These are phyloP conservation scores for Scopulariopsis brevicaulis DNA, from an alignment of 2,329 filamentous ascomycete species.

Conservation along the genomic window DNA sequence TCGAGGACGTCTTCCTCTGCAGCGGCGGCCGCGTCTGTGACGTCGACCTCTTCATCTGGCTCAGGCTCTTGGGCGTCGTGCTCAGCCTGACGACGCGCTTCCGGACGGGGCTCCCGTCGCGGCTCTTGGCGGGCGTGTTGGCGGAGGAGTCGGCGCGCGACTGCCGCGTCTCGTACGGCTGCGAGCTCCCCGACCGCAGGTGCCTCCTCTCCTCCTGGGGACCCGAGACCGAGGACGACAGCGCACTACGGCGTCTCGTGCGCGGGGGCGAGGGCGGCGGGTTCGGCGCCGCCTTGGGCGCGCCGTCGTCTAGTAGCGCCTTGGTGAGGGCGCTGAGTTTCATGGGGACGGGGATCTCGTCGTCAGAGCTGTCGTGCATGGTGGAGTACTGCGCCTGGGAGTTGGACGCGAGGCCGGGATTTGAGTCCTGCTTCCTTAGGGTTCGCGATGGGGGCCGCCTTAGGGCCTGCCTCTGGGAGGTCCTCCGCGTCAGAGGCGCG, in stretches of 20 bases:
- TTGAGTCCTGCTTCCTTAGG: conserved; percentile 32
- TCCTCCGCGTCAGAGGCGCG: conserved; percentile 34
- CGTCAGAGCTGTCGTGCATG: conserved; percentile 84
- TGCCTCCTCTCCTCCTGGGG: conserved; percentile 28
- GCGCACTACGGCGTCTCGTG: conserved; percentile 37
- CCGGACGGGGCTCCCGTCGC: conserved; percentile 39
- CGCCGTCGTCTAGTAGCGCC: conserved; percentile 61
- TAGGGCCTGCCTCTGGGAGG: conserved; percentile 40
- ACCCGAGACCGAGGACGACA: conserved; percentile 22
- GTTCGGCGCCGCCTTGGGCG: conserved; percentile 23
- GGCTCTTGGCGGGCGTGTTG: conserved; percentile 31
- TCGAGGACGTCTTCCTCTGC: conserved; percentile 18
- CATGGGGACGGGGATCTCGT: conserved; percentile 84
- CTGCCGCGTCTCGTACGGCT: conserved; percentile 15
- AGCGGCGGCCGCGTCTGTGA: conserved; percentile 28
- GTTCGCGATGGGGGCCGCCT: conserved; percentile 36
- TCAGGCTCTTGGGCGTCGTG: conserved; percentile 32
- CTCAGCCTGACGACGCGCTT: conserved; percentile 48
- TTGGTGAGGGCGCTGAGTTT: conserved; percentile 90
- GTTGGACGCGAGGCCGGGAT: conserved; percentile 19
- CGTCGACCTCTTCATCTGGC: conserved; percentile 34
- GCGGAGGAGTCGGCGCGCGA: not conserved
- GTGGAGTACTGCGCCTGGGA: conserved; percentile 32
- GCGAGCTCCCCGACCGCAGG: conserved; percentile 35
- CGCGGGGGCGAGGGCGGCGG: conserved; percentile 30